Conservation (phyloP, 1,284 basidiomycete genomes). For the Ceratobasidium sp. region DNA sequence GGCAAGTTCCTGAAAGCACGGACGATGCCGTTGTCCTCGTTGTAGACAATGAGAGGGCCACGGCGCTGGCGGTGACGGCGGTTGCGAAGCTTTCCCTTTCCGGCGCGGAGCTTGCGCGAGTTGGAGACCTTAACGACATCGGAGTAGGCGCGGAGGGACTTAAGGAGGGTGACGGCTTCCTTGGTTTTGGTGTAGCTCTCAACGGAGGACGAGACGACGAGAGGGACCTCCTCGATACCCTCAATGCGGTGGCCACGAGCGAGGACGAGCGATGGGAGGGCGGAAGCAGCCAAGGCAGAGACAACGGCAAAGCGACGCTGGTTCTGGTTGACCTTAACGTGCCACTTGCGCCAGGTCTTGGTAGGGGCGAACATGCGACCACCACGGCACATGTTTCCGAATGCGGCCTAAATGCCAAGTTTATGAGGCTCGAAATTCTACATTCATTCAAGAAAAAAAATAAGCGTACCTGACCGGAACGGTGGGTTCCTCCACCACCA, state of each 20-base stretch:
- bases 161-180: slow-evolving; percentile 95
- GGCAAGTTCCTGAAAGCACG: slow-evolving; percentile 99
- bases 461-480: slow-evolving; percentile 87
- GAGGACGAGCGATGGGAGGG: slow-evolving; percentile 97
- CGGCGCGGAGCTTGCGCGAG: slow-evolving; percentile 96
- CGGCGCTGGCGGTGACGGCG: slow-evolving; percentile 97
- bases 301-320: slow-evolving; percentile 98
- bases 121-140: slow-evolving; percentile 98
- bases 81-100: slow-evolving; percentile 98
- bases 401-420: slow-evolving; percentile 78
- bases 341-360: slow-evolving; percentile 99
- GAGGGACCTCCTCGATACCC: slow-evolving; percentile 96
- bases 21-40: slow-evolving; percentile 97
- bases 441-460: too few species aligned
- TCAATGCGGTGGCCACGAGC: slow-evolving; percentile 99
- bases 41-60: slow-evolving; percentile 97
- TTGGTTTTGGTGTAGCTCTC: slow-evolving; percentile 98
- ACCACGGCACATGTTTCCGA: slow-evolving; percentile 99
- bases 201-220: slow-evolving; percentile 85
- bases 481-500: slow-evolving; percentile 98
- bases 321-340: slow-evolving; percentile 99
- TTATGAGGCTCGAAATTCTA: neutral
- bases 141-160: slow-evolving; percentile 89
- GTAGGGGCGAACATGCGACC: slow-evolving; percentile 99
- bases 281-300: slow-evolving; percentile 97